Evolutionary conservation across 345 rosid genomes (phyloP).

Genomic region (Fremontodendron californicum): DNA sequence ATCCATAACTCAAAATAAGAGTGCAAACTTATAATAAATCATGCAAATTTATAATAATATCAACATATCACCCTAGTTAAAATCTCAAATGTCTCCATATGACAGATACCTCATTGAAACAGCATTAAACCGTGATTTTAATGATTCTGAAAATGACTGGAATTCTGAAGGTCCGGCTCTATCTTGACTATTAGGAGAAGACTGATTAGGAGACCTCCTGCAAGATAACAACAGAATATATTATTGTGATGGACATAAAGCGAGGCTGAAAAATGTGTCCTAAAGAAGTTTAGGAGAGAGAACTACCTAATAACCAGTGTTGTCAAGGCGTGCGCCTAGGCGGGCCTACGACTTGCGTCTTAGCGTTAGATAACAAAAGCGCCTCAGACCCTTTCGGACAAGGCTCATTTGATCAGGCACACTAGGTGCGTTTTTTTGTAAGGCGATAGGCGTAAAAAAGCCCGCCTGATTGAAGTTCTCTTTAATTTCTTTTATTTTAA

Average conservation of each 20-base stretch:
- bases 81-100: neutral
- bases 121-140: slow-evolving; percentile 69
- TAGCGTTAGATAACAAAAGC: too few species aligned
- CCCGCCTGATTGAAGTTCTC: too few species aligned
- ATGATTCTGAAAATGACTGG: slow-evolving; percentile 82
- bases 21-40: neutral
- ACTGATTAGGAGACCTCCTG: slow-evolving; percentile 48
- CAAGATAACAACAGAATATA: slow-evolving; percentile 7
- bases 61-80: neutral
- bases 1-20: neutral
- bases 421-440: too few species aligned
- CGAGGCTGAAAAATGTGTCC: neutral
- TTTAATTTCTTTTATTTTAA: too few species aligned
- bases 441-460: too few species aligned
- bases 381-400: too few species aligned
- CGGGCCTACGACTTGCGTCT: too few species aligned
- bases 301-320: neutral
- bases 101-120: slow-evolving; percentile 62
- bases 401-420: too few species aligned
- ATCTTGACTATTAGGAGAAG: slow-evolving; percentile 63
- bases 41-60: neutral
- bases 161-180: slow-evolving; percentile 84
- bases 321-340: too few species aligned
- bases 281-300: neutral
- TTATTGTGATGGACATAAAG: neutral